Conservation (phyloP, 805 yeast genomes). For the Scheffersomyces ergatensis region DNA sequence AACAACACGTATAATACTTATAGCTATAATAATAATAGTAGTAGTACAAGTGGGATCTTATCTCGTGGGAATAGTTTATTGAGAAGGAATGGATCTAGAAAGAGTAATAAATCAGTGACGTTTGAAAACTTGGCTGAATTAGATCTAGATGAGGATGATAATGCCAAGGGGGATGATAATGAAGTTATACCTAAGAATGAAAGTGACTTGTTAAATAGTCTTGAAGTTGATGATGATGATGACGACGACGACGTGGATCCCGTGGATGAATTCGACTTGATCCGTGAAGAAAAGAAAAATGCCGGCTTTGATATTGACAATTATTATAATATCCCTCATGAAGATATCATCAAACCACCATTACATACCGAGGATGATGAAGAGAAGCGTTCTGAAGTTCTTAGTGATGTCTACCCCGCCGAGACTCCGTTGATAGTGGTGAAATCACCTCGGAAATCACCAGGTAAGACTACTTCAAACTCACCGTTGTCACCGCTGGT, state of each 20-base stretch:
- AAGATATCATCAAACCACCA: not conserved
- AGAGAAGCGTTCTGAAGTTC: slow-evolving; percentile 37
- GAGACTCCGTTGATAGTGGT: slow-evolving; percentile 33
- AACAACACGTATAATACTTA: too few relatives aligned
- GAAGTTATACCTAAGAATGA: slow-evolving; percentile 5
- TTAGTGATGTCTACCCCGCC: slow-evolving; percentile 38
- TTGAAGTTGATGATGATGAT: too few relatives aligned
- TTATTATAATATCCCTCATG: slow-evolving; percentile 11
- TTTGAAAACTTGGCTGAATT: slow-evolving; percentile 35
- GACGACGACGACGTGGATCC: slow-evolving; percentile 14
- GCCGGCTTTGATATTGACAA: slow-evolving; percentile 8
- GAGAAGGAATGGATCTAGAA: slow-evolving; percentile 9
- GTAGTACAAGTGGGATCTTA: slow-evolving; percentile 1
- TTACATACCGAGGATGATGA: slow-evolving; percentile 17
- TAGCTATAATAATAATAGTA: too few relatives aligned
- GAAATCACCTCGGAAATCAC: too few relatives aligned
- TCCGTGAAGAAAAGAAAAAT: not conserved
- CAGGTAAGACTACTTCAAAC: too few relatives aligned
- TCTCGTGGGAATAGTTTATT: slow-evolving; percentile 14
- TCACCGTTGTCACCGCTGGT: slow-evolving; percentile 5
- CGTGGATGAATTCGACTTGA: not conserved
- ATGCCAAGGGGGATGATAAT: slow-evolving; percentile 15
- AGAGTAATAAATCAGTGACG: slow-evolving; percentile 32
- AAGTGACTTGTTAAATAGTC: not conserved
- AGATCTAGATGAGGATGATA: slow-evolving; percentile 19